Evolutionary conservation across 2,329 filamentous ascomycete genomes (phyloP).

Genomic region (Colletotrichum gigasporum): DNA sequence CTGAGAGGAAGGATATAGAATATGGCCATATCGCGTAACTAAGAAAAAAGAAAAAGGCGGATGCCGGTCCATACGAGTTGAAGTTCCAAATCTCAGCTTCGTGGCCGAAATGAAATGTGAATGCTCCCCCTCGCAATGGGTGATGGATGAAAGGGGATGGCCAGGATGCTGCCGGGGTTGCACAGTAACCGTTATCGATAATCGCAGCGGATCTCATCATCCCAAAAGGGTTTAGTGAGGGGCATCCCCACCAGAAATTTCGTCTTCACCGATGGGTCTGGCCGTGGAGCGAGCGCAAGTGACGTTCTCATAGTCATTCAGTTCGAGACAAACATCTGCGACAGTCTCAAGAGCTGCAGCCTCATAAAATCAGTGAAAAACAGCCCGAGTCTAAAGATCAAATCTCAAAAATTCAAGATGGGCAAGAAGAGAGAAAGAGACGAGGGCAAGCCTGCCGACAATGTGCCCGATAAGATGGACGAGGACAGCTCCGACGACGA

Average conservation of each 20-base stretch:
- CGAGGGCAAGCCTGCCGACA: conserved; percentile 53
- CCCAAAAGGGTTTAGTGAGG: conserved; percentile 50
- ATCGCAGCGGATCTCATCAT: conserved; percentile 34
- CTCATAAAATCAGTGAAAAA: neutral
- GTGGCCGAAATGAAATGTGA: too few species aligned
- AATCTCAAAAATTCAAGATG: conserved; percentile 43
- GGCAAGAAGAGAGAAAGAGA: conserved; percentile 62
- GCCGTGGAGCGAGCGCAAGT: neutral
- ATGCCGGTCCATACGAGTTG: too few species aligned
- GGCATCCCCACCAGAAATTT: conserved; percentile 49
- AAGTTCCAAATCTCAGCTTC: too few species aligned
- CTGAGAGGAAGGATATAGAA: too few species aligned
- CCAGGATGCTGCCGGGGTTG: too few species aligned
- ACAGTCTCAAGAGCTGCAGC: neutral
- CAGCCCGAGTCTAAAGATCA: neutral
- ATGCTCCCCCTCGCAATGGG: too few species aligned
- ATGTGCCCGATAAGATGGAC: conserved; percentile 57
- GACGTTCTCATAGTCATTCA: conserved; percentile 4
- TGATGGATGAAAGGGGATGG: too few species aligned
- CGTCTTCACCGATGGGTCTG: conserved; percentile 37
- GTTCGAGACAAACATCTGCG: neutral
- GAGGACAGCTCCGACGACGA: conserved; percentile 64
- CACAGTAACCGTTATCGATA: conserved; percentile 4
- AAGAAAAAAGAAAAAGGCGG: too few species aligned
- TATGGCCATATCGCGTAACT: too few species aligned